Evolutionary conservation across 2,329 filamentous ascomycete genomes (phyloP), one percentile per base, ranked within the genome.

Genomic region (Alternaria conjuncta): DNA sequence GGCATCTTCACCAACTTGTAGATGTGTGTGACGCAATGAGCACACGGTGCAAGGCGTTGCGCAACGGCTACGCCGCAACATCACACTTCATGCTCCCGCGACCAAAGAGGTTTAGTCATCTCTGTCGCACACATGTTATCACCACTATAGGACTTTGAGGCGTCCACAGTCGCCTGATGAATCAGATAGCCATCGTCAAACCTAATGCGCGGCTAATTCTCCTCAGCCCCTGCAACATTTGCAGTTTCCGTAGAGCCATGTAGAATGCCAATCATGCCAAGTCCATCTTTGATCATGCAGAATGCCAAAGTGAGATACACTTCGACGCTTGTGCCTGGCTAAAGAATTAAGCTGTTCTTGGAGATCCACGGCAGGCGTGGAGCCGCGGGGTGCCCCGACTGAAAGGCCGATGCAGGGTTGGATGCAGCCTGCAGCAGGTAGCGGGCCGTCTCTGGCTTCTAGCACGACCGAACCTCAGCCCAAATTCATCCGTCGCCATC

Each of bases 271-370:
- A 23, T n/a, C 15, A 32, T 30, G 15, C 9, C 23, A 43, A 44
- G 11, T 55, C 5, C n/a, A 13, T 15, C n/a, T 18, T 25, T 21
- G 49, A 30, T 6, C 11, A 9, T 41, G 8, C 23, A 12, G 20
- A 23, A n/a, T 53, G 49, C 20, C 5, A 25, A 36, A 5, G 28
- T n/a, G n/a, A 25, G 20, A 11, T 28, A 26, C 20, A n/a, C 45
- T 25, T 54, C 50, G 28, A 59, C 50, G 50, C 57, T 60, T 60
- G 57, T 60, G 47, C 44, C 50, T 60, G 50, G 57, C 57, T 56
- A 60, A 60, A 44, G 10, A 4, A 6, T 51, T n/a, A 41, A 50
- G 50, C 30, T 50, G 57, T 50, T 60, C 50, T 20, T 50, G 25
- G 44, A 23, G 56, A 63, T 60, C 30, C 20, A 58, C 55, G 46